phyloP scores from a whole-genome alignment of 495 filamentous ascomycete species.

The Penicillium waksmanii region DNA sequence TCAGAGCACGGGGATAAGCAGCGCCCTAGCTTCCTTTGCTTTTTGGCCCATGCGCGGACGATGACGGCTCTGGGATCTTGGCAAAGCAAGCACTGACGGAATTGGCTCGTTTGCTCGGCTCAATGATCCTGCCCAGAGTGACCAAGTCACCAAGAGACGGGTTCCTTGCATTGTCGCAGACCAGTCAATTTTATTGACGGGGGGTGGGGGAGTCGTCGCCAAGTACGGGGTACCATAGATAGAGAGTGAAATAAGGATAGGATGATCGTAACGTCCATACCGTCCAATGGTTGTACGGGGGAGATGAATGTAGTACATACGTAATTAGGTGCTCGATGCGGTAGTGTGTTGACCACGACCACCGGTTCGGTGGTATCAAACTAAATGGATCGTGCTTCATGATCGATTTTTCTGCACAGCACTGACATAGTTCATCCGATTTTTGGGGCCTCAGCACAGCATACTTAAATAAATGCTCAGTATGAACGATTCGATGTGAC shows the following conservation, averaged over 20 bases:
- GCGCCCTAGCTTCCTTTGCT: conserved; percentile 13
- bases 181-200: conserved; percentile 1
- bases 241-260: too few relatives aligned
- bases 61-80: conserved; percentile 26
- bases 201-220: background rate
- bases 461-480: background rate
- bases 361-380: too few relatives aligned
- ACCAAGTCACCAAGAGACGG: conserved; percentile 1
- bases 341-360: too few relatives aligned
- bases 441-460: background rate
- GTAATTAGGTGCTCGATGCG: too few relatives aligned
- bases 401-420: background rate
- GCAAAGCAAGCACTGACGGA: conserved; percentile 16
- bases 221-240: background rate
- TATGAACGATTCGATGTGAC: background rate
- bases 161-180: conserved; percentile 21
- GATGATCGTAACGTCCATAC: too few relatives aligned
- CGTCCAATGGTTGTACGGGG: too few relatives aligned
- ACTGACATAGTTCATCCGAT: background rate
- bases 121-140: conserved; percentile 7
- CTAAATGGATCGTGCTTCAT: too few relatives aligned
- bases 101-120: conserved; percentile 20
- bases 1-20: conserved; percentile 18
- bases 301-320: too few relatives aligned
- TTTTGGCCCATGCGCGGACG: conserved; percentile 18